Base-by-base conservation (phyloP, 495 filamentous ascomycete species). In the Penicillium nucicola region DNA sequence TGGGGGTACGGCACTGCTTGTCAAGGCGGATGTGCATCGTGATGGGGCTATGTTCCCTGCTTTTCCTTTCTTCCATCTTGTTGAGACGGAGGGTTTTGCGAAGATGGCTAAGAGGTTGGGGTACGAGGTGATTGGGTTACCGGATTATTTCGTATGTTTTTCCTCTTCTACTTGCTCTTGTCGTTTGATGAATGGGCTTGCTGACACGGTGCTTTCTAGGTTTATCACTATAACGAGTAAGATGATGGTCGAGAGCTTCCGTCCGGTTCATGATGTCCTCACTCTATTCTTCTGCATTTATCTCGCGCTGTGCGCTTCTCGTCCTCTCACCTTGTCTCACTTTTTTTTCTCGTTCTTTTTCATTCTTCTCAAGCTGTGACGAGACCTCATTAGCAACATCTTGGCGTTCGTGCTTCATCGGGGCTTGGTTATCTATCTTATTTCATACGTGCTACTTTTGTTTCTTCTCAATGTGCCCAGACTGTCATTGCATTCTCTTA, bases 41-140 rank as follows among this genome's bases (percentile, higher is more conserved):
- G 95, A 98, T 65, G 93, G 93, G 4, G 93, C 95, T 48, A 98
- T 98, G 93, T 98, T 98, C 68, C 93, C 93, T 14, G 81, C 93
- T 0, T 98, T 98, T 66, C 70, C 92, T 3, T 98, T 98, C 64
- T 98, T 95, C 62, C 88, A 97, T 69, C 70, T 98, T 22, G 92
- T 98, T 54, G 93, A 98, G 74, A 97, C 95, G 5, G 93, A 98
- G 65, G 93, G 93, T 0, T 98, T 98, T 61, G 92, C 95, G 12
- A 96, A 92, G 71, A 98, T 98, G 93, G 92, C 90, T 15, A 84
- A 77, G 58, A 77, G 93, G 49, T 68, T 98, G 61, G 90, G 90
- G 15, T 96, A 92, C 83, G 74, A 83, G 45, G 80, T 87, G 38
- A 88, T 79, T 61, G 93, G 93, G 5, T 61, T 98, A 60, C 93